Base-by-base conservation (phyloP, 2,329 filamentous ascomycete genomes). In the Neopestalotiopsis sp. region DNA sequence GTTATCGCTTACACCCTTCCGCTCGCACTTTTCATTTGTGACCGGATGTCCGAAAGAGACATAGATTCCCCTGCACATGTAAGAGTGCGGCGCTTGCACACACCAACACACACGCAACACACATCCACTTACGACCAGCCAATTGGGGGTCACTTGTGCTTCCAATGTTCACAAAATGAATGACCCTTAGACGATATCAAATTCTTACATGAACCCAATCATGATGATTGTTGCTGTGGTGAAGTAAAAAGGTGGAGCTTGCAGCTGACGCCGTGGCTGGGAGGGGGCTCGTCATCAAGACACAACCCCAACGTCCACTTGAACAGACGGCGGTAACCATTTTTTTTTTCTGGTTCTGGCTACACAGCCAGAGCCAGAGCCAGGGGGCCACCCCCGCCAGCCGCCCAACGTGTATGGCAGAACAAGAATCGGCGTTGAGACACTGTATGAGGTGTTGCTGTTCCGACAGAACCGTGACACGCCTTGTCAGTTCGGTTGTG, bases 371-470 rank as follows among this genome's bases (percentile, higher is more conserved):
- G 24, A 28, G 24, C 24, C 24, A 4, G 24, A 28, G 24, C 24
- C 24, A 28, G 24, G n/a, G 45, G n/a, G 45, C n/a, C 17, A 53
- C 45, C 45, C n/a, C 14, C 5, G 45, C 45, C n/a, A 14, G 42
- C 14, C 45, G 24, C 45, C 45, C 45, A 53, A 53, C 45, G 45
- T 53, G 45, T 53, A 53, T 20, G 45, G 14, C 45, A 17, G 20
- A 53, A 53, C 45, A 53, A 53, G 45, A n/a, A 53, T n/a, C 14
- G 45, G 45, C 45, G 34, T 53, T n/a, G 45, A 53, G 45, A 53
- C 45, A 53, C 45, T 53, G 45, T 53, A 53, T 53, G 45, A 53
- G 45, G 45, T 53, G 45, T 53, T 53, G 45, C 45, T 53, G 45
- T 53, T 53, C 45, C 45, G 45, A 53, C 45, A 20, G 5, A 53